Conservation (phyloP, 768 basidiomycete genomes). For the Termitomyces heimii region DNA sequence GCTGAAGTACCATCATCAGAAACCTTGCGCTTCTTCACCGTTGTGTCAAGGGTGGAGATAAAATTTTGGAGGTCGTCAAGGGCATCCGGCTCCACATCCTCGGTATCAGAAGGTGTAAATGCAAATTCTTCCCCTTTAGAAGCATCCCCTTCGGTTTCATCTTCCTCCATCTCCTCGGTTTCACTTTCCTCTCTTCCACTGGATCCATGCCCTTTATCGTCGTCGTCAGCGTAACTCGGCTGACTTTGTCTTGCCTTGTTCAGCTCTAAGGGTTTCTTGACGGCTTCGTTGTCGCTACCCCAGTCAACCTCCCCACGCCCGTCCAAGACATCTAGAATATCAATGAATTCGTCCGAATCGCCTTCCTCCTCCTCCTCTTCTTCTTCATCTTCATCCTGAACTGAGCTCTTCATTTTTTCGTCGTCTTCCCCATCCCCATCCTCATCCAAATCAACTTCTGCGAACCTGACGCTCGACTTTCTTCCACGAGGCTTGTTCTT, state of each 20-base stretch:
- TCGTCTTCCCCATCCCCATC: slow-evolving; percentile 31
- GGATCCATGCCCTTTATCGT: background rate
- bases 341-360: slow-evolving; percentile 52
- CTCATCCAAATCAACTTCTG: slow-evolving; percentile 66
- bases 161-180: slow-evolving; percentile 29
- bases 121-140: slow-evolving; percentile 40
- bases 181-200: slow-evolving; percentile 20
- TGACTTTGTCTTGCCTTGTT: background rate
- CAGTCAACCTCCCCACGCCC: slow-evolving; percentile 47
- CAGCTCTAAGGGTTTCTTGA: background rate
- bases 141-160: slow-evolving; percentile 28
- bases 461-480: slow-evolving; percentile 32
- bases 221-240: slow-evolving; percentile 10
- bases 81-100: slow-evolving; percentile 45
- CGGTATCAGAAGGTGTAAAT: slow-evolving; percentile 44
- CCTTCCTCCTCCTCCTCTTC: slow-evolving; percentile 39
- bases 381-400: slow-evolving; percentile 28
- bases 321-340: slow-evolving; percentile 61
- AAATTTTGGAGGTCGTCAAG: slow-evolving; percentile 68
- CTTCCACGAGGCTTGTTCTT: slow-evolving; percentile 20
- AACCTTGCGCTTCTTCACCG: slow-evolving; percentile 66
- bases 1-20: slow-evolving; percentile 23
- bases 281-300: slow-evolving; percentile 30
- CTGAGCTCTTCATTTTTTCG: slow-evolving; percentile 25
- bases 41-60: slow-evolving; percentile 59